These are phyloP conservation scores for Penicillium sp. DNA, from an alignment of 2,329 filamentous ascomycete genomes.

Conservation along the genomic window DNA sequence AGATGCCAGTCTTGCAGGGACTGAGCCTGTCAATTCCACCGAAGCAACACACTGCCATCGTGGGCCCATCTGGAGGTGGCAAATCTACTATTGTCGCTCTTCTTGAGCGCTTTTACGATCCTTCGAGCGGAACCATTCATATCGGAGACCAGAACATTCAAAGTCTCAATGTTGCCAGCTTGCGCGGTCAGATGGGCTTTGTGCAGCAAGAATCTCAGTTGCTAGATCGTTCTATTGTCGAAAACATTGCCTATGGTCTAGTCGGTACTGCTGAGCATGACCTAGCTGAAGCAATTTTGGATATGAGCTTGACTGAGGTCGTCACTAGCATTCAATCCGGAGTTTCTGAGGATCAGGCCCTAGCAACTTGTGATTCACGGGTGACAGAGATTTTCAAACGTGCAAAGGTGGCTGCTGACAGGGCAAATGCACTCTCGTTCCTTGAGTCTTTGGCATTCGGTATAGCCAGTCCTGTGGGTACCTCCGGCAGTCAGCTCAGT, in stretches of 20 bases:
- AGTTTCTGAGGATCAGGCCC: background rate
- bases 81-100: constrained; percentile 51
- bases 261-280: constrained; percentile 37
- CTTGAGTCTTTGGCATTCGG: background rate
- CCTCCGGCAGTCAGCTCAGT: constrained; percentile 21
- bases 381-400: background rate
- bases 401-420: background rate
- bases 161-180: constrained; percentile 35
- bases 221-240: constrained; percentile 53
- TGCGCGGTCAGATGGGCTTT: constrained; percentile 38
- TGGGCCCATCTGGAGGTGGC: constrained; percentile 54
- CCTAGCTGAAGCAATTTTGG: constrained; percentile 26
- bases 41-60: constrained; percentile 44
- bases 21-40: constrained; percentile 35
- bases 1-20: constrained; percentile 36
- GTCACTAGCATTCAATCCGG: constrained; percentile 6
- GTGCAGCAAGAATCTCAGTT: constrained; percentile 57
- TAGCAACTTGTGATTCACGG: background rate
- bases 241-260: constrained; percentile 56
- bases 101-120: constrained; percentile 41
- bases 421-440: background rate
- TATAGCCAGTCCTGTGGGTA: constrained; percentile 32
- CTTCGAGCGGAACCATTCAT: constrained; percentile 30
- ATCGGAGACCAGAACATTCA: constrained; percentile 33
- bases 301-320: constrained; percentile 29